Percentiles rank a stretch among this genome's conserved stretches.
phyloP scores from a whole-genome alignment of 257 asterid genomes.

The Solanum pimpinellifolium region DNA sequence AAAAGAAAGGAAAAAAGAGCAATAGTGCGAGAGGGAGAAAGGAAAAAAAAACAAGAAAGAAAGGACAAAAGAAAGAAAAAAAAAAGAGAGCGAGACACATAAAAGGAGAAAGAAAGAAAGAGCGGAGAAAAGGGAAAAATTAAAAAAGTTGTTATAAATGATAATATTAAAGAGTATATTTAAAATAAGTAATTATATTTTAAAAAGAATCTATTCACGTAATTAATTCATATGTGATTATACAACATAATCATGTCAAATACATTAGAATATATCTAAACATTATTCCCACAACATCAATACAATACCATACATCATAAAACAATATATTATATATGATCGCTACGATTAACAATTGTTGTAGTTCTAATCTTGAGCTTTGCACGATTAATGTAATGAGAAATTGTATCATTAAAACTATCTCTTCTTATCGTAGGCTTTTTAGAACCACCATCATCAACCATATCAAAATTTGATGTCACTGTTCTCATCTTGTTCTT shows the following conservation, averaged over 20 bases:
- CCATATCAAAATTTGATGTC: slow-evolving; percentile 8
- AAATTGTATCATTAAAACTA: slow-evolving; percentile 35
- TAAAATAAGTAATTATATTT: too few relatives aligned
- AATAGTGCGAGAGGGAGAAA: too few relatives aligned
- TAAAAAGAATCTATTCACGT: too few relatives aligned
- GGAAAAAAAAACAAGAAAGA: too few relatives aligned
- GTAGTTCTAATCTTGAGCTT: slow-evolving; percentile 30
- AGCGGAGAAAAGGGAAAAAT: fast-evolving
- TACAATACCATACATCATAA: not conserved
- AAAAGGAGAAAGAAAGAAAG: too few relatives aligned
- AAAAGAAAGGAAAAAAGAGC: too few relatives aligned
- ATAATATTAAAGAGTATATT: too few relatives aligned
- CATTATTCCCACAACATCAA: not conserved
- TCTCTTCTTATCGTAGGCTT: slow-evolving; percentile 23
- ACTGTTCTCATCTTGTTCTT: slow-evolving; percentile 19
- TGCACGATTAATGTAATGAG: slow-evolving; percentile 24
- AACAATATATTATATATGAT: not conserved
- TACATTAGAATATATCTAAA: not conserved
- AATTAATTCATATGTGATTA: not conserved
- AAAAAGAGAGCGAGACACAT: too few relatives aligned
- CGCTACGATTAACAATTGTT: slow-evolving; percentile 7
- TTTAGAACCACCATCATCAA: not conserved
- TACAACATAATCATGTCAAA: not conserved
- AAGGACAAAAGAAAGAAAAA: too few relatives aligned
- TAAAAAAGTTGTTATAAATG: too few relatives aligned